Conservation (phyloP, 2,329 filamentous ascomycete genomes). For the Xylaria sp. region DNA sequence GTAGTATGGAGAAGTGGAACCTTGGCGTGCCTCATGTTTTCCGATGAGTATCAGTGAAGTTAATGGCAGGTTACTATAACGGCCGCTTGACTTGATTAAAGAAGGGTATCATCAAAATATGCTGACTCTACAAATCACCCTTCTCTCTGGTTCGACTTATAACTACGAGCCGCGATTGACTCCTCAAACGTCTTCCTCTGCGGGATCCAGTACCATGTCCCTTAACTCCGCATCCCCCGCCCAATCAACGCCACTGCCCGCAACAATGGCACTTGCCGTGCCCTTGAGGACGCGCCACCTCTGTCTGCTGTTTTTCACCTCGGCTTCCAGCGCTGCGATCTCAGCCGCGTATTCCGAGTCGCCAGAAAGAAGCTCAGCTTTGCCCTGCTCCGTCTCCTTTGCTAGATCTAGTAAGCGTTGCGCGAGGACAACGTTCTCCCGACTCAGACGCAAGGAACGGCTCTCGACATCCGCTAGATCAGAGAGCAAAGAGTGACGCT, state of each 20-base stretch:
- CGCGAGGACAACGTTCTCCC: constrained; percentile 72
- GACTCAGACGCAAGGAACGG: constrained; percentile 65
- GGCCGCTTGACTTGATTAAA: neutral
- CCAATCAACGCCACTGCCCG: constrained; percentile 87
- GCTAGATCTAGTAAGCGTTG: constrained; percentile 71
- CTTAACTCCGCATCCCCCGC: constrained; percentile 73
- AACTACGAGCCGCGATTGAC: neutral
- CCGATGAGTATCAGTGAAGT: neutral
- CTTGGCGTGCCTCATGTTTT: neutral
- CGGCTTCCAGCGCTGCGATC: constrained; percentile 67
- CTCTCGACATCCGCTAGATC: constrained; percentile 68
- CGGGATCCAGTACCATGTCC: constrained; percentile 77
- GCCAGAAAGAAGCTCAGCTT: constrained; percentile 61
- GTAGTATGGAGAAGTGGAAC: neutral
- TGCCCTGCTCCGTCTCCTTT: constrained; percentile 64
- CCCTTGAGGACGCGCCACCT: constrained; percentile 81
- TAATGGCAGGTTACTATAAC: neutral
- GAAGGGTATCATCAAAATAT: constrained; percentile 14
- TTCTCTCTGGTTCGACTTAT: neutral
- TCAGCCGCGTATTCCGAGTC: constrained; percentile 65
- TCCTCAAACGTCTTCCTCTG: constrained; percentile 54
- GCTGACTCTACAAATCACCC: neutral
- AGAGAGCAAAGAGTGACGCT: constrained; percentile 62
- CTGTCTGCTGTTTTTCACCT: constrained; percentile 71
- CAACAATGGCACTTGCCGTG: constrained; percentile 80